phyloP scores from a whole-genome alignment of 257 asterid species.

The Capsicum baccatum region DNA sequence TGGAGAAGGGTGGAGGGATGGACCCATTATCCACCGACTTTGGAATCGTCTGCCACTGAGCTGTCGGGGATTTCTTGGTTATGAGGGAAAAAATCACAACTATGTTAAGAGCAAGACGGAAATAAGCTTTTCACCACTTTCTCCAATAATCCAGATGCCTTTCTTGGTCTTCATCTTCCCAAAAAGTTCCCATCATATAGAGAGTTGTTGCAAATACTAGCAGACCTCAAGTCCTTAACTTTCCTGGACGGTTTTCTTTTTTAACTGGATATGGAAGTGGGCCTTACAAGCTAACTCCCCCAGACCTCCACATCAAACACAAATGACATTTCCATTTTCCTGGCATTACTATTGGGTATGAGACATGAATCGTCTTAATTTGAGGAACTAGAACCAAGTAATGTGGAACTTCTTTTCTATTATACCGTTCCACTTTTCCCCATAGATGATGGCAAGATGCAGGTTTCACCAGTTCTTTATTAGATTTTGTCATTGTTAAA shows the following conservation, averaged over 20 bases:
- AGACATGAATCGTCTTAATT: neutral
- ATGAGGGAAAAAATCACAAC: neutral
- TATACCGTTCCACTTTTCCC: neutral
- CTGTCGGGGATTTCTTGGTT: neutral
- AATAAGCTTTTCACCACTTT: neutral
- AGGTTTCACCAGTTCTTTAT: constrained; percentile 2
- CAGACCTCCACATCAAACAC: constrained; percentile 18
- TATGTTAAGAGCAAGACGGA: constrained; percentile 4
- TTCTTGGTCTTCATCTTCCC: constrained; percentile 8
- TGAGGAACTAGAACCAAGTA: constrained; percentile 1
- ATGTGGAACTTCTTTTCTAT: constrained; percentile 21
- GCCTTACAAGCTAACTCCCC: neutral
- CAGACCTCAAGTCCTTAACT: neutral
- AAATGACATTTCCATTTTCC: neutral
- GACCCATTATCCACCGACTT: neutral
- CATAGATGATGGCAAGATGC: neutral
- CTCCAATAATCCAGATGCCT: neutral
- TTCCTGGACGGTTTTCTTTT: neutral
- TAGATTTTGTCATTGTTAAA: constrained; percentile 5
- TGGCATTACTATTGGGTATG: neutral
- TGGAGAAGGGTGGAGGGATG: constrained; percentile 10
- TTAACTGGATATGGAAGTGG: neutral
- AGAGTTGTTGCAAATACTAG: neutral
- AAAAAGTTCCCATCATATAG: neutral
- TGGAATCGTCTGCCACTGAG: neutral